These are phyloP conservation scores for Solanum commersonii DNA, from an alignment of 257 asterid species.

Conservation along the genomic window DNA sequence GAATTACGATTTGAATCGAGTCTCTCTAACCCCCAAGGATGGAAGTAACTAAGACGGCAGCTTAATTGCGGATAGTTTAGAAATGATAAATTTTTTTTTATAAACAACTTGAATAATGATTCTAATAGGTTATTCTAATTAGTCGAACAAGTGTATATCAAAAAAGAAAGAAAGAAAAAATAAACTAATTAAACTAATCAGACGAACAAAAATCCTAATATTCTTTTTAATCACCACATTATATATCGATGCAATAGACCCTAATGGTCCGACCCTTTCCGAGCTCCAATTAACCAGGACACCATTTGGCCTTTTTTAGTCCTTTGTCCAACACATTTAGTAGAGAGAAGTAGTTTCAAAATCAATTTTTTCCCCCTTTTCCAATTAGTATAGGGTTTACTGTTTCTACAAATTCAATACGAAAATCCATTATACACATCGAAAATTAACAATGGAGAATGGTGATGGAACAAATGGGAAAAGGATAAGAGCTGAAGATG, in stretches of 20 bases:
- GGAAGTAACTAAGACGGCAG: neutral
- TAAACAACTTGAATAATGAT: no score
- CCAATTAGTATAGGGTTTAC: neutral
- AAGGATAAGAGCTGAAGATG: conserved; percentile 32
- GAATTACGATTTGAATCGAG: neutral
- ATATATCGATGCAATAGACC: no score
- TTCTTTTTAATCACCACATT: no score
- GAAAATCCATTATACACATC: neutral
- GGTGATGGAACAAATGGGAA: neutral
- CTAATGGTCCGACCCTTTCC: no score
- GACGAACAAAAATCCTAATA: neutral
- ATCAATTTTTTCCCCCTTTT: neutral
- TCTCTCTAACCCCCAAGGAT: neutral
- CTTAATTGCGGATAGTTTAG: neutral
- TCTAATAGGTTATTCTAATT: no score
- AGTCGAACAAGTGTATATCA: no score
- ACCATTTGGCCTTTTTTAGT: neutral
- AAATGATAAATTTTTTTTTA: no score
- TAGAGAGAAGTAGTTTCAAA: neutral
- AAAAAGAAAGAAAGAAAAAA: no score
- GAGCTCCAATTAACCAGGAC: no score
- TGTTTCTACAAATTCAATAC: neutral
- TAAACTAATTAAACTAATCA: no score
- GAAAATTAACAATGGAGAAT: neutral
- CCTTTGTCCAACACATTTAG: neutral